Conservation (phyloP, 1,139 yeast genomes). For the Kodamaea suecica region DNA sequence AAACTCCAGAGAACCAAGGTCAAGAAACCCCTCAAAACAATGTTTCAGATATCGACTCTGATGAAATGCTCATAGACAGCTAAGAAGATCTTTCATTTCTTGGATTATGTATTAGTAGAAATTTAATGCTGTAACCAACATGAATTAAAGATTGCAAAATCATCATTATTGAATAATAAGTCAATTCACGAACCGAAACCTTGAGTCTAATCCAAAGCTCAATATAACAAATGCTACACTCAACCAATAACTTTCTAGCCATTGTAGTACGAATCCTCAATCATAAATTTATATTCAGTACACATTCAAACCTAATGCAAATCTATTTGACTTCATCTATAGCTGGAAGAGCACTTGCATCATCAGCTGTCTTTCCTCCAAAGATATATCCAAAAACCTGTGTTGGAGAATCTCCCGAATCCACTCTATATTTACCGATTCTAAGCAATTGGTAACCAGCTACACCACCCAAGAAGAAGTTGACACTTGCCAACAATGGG, state of each 20-base stretch:
- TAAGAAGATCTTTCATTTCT: slow-evolving; percentile 1
- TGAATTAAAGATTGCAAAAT: no score
- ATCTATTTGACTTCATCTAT: slow-evolving; percentile 1
- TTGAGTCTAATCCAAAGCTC: no score
- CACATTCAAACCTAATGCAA: not conserved
- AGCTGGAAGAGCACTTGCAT: slow-evolving; percentile 2
- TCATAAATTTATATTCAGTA: not conserved
- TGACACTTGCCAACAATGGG: slow-evolving; percentile 83
- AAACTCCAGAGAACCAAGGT: slow-evolving; percentile 6
- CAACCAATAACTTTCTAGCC: no score
- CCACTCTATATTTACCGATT: slow-evolving; percentile 60
- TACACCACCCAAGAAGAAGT: slow-evolving; percentile 87
- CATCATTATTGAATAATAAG: no score
- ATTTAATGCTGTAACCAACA: no score
- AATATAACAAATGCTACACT: no score
- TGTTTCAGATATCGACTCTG: slow-evolving; percentile 10
- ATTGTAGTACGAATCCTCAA: no score
- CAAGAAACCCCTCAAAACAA: slow-evolving; percentile 1
- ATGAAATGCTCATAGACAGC: slow-evolving; percentile 17
- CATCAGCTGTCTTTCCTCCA: slow-evolving; percentile 38
- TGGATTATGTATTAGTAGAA: no score
- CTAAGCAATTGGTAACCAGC: slow-evolving; percentile 83
- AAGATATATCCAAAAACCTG: slow-evolving; percentile 59
- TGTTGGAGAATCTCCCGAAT: slow-evolving; percentile 44
- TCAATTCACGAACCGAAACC: no score